Evolutionary conservation across 352 stramenopile genomes (phyloP).

Genomic region (Aphanomyces astaci): DNA sequence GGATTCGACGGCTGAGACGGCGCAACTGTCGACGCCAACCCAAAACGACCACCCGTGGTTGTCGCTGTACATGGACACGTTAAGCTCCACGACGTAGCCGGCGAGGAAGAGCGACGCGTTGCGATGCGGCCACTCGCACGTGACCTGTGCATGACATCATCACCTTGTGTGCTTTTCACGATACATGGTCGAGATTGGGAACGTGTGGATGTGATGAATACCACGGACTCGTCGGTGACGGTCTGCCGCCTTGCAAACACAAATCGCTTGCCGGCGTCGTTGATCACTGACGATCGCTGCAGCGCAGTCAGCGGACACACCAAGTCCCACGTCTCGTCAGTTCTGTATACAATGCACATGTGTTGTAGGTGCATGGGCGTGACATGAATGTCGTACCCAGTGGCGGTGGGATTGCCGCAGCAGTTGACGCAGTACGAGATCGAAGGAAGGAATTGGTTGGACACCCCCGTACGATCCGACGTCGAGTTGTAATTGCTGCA

Average conservation of each 20-base stretch:
- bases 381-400: too few species aligned
- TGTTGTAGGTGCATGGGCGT: too few species aligned
- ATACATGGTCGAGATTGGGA: not conserved
- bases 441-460: conserved; percentile 14
- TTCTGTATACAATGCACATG: conserved; percentile 24
- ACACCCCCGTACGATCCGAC: conserved; percentile 14
- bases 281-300: conserved; percentile 58
- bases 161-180: too few species aligned
- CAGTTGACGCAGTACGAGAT: conserved; percentile 57
- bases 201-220: conserved; percentile 25
- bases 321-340: conserved; percentile 72
- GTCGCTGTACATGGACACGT: conserved; percentile 43
- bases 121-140: conserved; percentile 45
- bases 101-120: conserved; percentile 42
- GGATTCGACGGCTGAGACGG: conserved; percentile 45
- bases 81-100: conserved; percentile 47
- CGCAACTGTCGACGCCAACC: conserved; percentile 61
- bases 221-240: conserved; percentile 38
- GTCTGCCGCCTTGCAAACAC: conserved; percentile 53
- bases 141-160: too few species aligned
- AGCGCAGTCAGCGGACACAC: conserved; percentile 57
- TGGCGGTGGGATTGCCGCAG: conserved; percentile 58
- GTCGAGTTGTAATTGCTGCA: conserved; percentile 8
- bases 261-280: conserved; percentile 39
- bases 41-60: conserved; percentile 50